Evolutionary conservation across 495 filamentous ascomycete species (phyloP).

Genomic region (Penicillium coffeae): DNA sequence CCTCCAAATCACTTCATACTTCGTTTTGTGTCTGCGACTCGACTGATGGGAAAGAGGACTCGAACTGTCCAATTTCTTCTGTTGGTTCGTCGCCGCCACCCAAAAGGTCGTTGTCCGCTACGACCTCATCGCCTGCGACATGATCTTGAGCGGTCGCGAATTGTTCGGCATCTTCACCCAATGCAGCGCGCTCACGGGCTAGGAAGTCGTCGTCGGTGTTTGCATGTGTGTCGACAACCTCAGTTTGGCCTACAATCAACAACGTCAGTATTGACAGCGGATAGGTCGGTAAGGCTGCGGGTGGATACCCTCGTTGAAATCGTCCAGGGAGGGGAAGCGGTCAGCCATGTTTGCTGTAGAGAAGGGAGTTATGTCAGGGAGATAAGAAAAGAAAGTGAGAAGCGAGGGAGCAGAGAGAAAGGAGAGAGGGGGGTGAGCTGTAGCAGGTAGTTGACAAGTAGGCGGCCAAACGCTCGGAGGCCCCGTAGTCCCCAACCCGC

Average conservation of each 20-base stretch:
- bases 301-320: constrained; percentile 79
- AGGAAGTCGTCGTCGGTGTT: constrained; percentile 69
- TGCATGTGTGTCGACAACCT: constrained; percentile 43
- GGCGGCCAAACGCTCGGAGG: constrained; percentile 23
- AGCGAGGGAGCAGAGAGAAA: constrained; percentile 6
- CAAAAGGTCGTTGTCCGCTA: constrained; percentile 67
- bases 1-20: constrained; percentile 45
- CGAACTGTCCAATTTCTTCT: constrained; percentile 68
- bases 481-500: constrained; percentile 15
- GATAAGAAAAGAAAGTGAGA: neutral
- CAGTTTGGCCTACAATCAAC: constrained; percentile 52
- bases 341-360: constrained; percentile 69
- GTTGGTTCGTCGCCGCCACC: constrained; percentile 53
- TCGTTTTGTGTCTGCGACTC: constrained; percentile 63
- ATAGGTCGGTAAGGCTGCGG: constrained; percentile 10
- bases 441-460: constrained; percentile 23
- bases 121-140: constrained; percentile 43
- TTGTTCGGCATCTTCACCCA: constrained; percentile 89
- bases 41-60: constrained; percentile 83
- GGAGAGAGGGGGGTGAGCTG: constrained; percentile 7
- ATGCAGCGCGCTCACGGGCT: constrained; percentile 76
- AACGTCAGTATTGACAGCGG: constrained; percentile 24
- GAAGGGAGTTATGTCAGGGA: neutral
- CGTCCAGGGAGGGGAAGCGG: constrained; percentile 93
- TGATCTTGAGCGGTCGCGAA: constrained; percentile 79